These are phyloP conservation scores for Gloeostereum incarnatum DNA, from an alignment of 768 basidiomycete species.

Conservation along the genomic window DNA sequence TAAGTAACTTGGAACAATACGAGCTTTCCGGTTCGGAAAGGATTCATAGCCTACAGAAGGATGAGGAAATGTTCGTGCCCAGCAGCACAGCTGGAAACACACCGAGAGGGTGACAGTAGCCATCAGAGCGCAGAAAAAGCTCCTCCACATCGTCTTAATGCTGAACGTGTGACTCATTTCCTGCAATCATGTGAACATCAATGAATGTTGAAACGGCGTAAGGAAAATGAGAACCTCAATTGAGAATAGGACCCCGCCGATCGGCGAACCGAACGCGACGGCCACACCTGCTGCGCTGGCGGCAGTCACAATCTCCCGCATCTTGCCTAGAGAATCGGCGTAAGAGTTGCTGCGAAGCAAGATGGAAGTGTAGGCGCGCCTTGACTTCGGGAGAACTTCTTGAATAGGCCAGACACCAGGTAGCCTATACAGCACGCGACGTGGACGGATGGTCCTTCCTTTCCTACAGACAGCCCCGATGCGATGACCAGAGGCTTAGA, in stretches of 20 bases:
- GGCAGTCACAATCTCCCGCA: conserved; percentile 88
- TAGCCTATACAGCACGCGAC: conserved; percentile 92
- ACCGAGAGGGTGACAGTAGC: conserved; percentile 95
- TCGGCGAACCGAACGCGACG: conserved; percentile 96
- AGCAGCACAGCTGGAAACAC: conserved; percentile 22
- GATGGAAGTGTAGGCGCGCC: conserved; percentile 35
- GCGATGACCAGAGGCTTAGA: conserved; percentile 90
- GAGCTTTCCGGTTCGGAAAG: conserved; percentile 94
- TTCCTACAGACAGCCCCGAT: conserved; percentile 93
- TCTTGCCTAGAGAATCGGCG: conserved; percentile 44
- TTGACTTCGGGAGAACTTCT: conserved; percentile 79
- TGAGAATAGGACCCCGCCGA: conserved; percentile 95
- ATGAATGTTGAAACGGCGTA: not conserved
- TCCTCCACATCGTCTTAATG: conserved; percentile 98
- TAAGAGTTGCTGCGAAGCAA: conserved; percentile 10
- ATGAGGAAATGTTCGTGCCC: conserved; percentile 2
- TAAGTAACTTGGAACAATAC: conserved; percentile 98
- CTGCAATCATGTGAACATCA: conserved; percentile 25
- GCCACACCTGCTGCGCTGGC: conserved; percentile 97
- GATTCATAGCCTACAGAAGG: conserved; percentile 80
- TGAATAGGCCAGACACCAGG: conserved; percentile 80
- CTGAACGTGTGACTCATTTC: conserved; percentile 99
- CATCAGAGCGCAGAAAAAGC: conserved; percentile 94
- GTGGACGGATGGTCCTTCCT: conserved; percentile 97
- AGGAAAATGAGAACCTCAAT: conserved; percentile 62